Evolutionary conservation across 1,284 basidiomycete species (phyloP), one percentile per base, ranked within the genome.

Genomic region (Sporisorium sorghi): DNA sequence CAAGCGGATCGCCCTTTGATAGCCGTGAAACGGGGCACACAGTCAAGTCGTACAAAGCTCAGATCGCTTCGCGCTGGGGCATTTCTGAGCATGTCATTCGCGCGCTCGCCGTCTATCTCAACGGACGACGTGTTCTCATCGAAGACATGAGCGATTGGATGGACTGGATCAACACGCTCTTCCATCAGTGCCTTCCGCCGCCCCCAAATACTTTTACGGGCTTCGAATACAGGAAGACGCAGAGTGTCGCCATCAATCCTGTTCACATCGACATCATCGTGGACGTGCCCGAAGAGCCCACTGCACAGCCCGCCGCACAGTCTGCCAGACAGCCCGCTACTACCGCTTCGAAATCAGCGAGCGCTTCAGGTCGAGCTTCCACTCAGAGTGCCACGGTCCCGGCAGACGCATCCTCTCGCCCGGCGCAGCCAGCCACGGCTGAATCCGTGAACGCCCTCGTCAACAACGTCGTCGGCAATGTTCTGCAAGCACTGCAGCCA

Each of bases 401-500:
- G 24, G 14, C 23, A 24, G 19, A n/a, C 42, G 32, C 30, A 24
- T 5, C 15, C 1, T n/a, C 3, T 15, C 32, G 17, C 19, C 53
- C 14, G 3, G 10, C 15, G 12, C 2, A 23, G 21, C n/a, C 49
- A 21, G 10, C 8, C 26, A 17, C 30, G 0, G 10, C 44, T 5
- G 19, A 21, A 2, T n/a, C 50, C 3, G 3, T 30, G 24, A 9
- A 28, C 5, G 35, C 40, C 4, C 32, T 59, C 3, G 49, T 56
- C 30, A 63, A 32, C 52, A 43, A 63, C 17, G 21, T 59, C 9
- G 52, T 53, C 6, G 55, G 30, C 2, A 50, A 26, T 0, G 42
- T 59, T 7, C n/a, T 58, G 21, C 60, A 63, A 47, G 42, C 57
- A 9, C 28, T 69, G 12, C 60, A 59, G 33, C 60, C 67, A 3